Evolutionary conservation across 2,329 filamentous ascomycete species (phyloP).

Genomic region (Arachnomyces sp.): DNA sequence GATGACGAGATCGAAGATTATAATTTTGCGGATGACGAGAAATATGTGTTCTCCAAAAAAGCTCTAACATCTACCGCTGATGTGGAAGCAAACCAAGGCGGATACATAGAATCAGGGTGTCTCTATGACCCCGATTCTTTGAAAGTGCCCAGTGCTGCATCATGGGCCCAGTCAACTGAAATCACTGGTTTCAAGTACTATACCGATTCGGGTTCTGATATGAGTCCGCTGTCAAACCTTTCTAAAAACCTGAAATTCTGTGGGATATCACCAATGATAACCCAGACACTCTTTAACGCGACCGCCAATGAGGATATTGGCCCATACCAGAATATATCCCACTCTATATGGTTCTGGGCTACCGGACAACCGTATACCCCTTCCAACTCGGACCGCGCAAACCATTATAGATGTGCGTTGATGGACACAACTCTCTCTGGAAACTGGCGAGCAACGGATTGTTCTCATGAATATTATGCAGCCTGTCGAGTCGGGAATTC

Average conservation of each 20-base stretch:
- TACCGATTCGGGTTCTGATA: slow-evolving; percentile 21
- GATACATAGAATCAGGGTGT: slow-evolving; percentile 45
- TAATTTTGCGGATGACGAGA: slow-evolving; percentile 45
- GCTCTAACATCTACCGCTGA: slow-evolving; percentile 36
- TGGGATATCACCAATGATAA: slow-evolving; percentile 55
- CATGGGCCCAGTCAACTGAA: slow-evolving; percentile 38
- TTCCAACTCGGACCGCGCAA: slow-evolving; percentile 22
- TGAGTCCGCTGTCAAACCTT: slow-evolving; percentile 26
- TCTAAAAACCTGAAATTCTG: slow-evolving; percentile 44
- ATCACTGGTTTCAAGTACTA: slow-evolving; percentile 7
- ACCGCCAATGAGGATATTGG: slow-evolving; percentile 43
- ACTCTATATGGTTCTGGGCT: slow-evolving; percentile 55
- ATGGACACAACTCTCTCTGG: slow-evolving; percentile 43
- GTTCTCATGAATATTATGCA: slow-evolving; percentile 42
- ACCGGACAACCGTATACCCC: slow-evolving; percentile 47
- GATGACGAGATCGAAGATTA: slow-evolving; percentile 53
- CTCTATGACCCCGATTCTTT: slow-evolving; percentile 41
- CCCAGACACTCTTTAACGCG: slow-evolving; percentile 44
- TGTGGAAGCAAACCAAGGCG: slow-evolving; percentile 30
- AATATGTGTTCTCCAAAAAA: slow-evolving; percentile 44
- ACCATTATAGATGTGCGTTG: slow-evolving; percentile 49
- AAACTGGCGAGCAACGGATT: slow-evolving; percentile 54
- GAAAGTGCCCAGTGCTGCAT: slow-evolving; percentile 43
- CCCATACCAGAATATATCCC: slow-evolving; percentile 44
- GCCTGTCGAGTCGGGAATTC: slow-evolving; percentile 49